Evolutionary conservation across 1,139 yeast species (phyloP), one percentile per base, ranked within the genome.

Genomic region (Kodamaea fungicola): DNA sequence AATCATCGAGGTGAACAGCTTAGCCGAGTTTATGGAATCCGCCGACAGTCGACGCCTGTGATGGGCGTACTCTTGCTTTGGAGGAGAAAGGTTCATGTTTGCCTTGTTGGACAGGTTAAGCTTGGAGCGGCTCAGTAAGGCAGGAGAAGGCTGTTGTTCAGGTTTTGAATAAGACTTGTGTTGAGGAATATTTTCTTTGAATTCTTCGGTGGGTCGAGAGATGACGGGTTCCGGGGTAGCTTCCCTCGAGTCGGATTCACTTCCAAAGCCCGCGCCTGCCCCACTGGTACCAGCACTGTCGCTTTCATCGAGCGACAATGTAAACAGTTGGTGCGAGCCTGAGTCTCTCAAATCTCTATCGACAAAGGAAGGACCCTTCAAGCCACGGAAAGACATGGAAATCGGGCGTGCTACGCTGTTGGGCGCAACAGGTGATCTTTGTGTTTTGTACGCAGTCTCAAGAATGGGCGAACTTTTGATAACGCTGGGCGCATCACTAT

Each of bases 341-440:
- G 65, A 59, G 31, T 52, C 57, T 39, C 71, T 50, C 23, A 67
- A 47, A 30, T 57, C 48, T 35, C 55, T 64, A 31, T 50, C 54
- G 12, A 67, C 61, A 47, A 78, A 75, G 1, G 77, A 65, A 1
- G 87, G 82, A 0, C 80, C 83, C 39, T 64, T 71, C 41, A 81
- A 57, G 0, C 88, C 88, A 46, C 74, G 73, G 57, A 80, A 80
- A 1, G 88, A 80, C 83, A 79, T 75, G 2, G 86, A 79, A 5
- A 80, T 64, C 9, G 86, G 86, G 43, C 87, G 64, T 7, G 35
- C 32, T 39, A 35, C n/a, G 30, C 32, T 8, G 46, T 49, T 5
- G 44, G 30, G 34, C 40, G 43, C 37, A 9, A 23, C 26, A 19
- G 16, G 39, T 8, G 34, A 16, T 12, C 28, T 16, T 39, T 37